A percentile compares a stretch with the other conserved stretches of the same genome.
These are phyloP conservation scores for Lupinus albus DNA, from an alignment of 306 rosid species.

Conservation along the genomic window DNA sequence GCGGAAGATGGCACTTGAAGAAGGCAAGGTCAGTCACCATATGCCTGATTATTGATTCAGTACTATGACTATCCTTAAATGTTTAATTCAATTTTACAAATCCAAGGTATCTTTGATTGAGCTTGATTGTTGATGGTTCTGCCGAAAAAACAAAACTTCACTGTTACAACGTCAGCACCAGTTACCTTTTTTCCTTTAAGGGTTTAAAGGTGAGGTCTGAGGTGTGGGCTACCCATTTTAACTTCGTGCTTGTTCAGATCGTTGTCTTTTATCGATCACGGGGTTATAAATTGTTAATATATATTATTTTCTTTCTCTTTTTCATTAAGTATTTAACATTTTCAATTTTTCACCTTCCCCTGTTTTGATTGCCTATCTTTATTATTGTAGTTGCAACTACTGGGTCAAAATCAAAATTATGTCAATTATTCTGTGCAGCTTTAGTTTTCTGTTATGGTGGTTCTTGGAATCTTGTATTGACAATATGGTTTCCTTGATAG, in stretches of 20 bases:
- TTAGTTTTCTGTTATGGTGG: not conserved
- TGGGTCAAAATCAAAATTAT: too few relatives aligned
- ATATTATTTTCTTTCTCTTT: not conserved
- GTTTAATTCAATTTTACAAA: conserved; percentile 37
- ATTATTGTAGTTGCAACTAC: conserved; percentile 8
- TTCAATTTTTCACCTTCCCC: conserved; percentile 31
- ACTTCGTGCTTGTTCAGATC: conserved; percentile 41
- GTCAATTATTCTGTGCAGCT: too few relatives aligned
- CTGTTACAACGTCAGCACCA: conserved; percentile 31
- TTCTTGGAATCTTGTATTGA: conserved; percentile 26
- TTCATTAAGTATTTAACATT: conserved; percentile 20
- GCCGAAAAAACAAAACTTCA: not conserved
- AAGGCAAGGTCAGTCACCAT: conserved; percentile 77
- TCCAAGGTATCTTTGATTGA: conserved; percentile 48
- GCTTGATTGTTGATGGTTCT: conserved; percentile 40
- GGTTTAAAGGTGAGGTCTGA: conserved; percentile 38
- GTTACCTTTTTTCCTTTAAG: conserved; percentile 37
- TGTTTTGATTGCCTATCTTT: conserved; percentile 24
- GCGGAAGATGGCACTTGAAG: conserved; percentile 71
- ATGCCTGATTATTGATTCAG: conserved; percentile 78
- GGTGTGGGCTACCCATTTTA: conserved; percentile 45
- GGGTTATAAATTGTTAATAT: not conserved
- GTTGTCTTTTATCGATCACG: conserved; percentile 21
- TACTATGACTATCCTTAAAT: not conserved
- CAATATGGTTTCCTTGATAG: conserved; percentile 33